These are phyloP conservation scores for Cladosporium austrohemisphaericum DNA, from an alignment of 2,329 filamentous ascomycete species.

Conservation along the genomic window DNA sequence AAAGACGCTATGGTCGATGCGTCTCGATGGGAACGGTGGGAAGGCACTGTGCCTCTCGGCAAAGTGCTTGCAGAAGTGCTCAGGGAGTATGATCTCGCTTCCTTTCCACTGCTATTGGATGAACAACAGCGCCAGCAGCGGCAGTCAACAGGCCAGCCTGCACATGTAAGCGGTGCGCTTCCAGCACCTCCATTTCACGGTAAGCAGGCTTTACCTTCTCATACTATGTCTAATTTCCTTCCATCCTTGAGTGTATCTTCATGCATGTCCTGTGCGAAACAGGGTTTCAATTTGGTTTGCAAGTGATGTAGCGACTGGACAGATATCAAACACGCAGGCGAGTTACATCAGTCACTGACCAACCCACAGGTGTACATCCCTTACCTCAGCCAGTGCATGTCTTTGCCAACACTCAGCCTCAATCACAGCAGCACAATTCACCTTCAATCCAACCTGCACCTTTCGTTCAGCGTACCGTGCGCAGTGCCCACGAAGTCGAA, in stretches of 20 bases:
- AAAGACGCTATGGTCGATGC: conserved; percentile 58
- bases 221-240: neutral
- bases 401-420: conserved; percentile 19
- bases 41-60: conserved; percentile 37
- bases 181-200: conserved; percentile 9
- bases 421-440: conserved; percentile 7
- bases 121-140: conserved; percentile 21
- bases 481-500: conserved; percentile 60
- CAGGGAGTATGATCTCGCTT: conserved; percentile 32
- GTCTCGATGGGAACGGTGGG: conserved; percentile 73
- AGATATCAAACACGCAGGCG: neutral
- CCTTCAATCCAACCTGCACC: conserved; percentile 19
- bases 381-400: conserved; percentile 29
- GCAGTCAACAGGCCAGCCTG: conserved; percentile 3
- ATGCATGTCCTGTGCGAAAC: too few species aligned
- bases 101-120: conserved; percentile 24
- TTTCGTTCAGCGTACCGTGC: conserved; percentile 37
- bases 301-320: neutral
- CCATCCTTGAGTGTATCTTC: too few species aligned
- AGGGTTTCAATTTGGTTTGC: too few species aligned
- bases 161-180: conserved; percentile 10
- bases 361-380: conserved; percentile 24
- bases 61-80: conserved; percentile 28
- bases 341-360: neutral
- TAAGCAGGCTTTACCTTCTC: conserved; percentile 8